Percentiles rank a stretch among this genome's conserved stretches.
These are phyloP conservation scores for Roridomyces roridus DNA, from an alignment of 768 basidiomycete genomes.

Conservation along the genomic window DNA sequence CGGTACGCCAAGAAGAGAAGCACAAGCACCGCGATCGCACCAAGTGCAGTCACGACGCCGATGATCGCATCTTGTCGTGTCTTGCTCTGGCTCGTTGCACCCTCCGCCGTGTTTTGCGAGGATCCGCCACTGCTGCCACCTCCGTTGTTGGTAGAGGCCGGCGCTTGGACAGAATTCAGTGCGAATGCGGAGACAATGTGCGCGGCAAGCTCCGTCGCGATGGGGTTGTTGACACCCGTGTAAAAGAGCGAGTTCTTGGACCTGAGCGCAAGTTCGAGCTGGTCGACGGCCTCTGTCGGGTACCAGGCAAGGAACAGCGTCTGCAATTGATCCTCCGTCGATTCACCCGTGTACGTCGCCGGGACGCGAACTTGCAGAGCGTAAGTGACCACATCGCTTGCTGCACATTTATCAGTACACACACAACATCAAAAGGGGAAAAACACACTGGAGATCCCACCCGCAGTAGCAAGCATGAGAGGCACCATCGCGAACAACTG, in stretches of 20 bases:
- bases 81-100: constrained; percentile 44
- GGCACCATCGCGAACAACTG: constrained; percentile 85
- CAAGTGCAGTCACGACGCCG: constrained; percentile 85
- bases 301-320: constrained; percentile 81
- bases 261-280: constrained; percentile 71
- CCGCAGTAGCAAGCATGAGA: constrained; percentile 37
- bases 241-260: constrained; percentile 69
- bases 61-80: constrained; percentile 86
- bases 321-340: constrained; percentile 56
- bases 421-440: constrained; percentile 15
- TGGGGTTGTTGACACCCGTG: constrained; percentile 46
- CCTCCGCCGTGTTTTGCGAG: constrained; percentile 29
- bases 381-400: constrained; percentile 45
- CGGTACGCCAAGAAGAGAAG: constrained; percentile 76
- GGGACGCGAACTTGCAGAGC: constrained; percentile 79
- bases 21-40: constrained; percentile 76
- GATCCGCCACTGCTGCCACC: constrained; percentile 26
- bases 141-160: constrained; percentile 32
- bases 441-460: constrained; percentile 38
- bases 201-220: constrained; percentile 62
- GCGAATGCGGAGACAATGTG: constrained; percentile 76
- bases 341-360: constrained; percentile 50
- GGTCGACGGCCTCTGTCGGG: constrained; percentile 56
- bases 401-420: constrained; percentile 26
- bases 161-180: constrained; percentile 53